These are phyloP conservation scores for Tetrapisispora phaffii DNA, from an alignment of 805 yeast genomes.

Conservation along the genomic window DNA sequence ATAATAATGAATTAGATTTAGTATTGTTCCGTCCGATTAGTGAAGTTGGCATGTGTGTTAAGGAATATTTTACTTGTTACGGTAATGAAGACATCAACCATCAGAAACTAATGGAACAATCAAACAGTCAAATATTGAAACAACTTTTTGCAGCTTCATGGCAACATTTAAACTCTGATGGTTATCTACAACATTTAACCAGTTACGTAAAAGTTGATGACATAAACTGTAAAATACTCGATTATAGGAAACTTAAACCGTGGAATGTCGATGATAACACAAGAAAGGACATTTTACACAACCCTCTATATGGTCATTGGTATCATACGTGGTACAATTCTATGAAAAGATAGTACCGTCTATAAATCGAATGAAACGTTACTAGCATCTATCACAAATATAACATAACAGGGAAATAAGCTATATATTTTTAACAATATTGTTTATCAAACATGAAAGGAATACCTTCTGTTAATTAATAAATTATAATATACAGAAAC, in stretches of 20 bases:
- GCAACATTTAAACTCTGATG: conserved; percentile 22
- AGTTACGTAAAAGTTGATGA: background rate
- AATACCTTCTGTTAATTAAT: background rate
- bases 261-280: conserved; percentile 14
- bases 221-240: conserved; percentile 14
- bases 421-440: background rate
- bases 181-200: conserved; percentile 8
- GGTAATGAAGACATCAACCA: conserved; percentile 13
- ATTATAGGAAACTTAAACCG: conserved; percentile 17
- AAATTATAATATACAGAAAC: too few species aligned
- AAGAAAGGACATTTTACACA: conserved; percentile 1
- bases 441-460: background rate
- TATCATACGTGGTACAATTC: conserved; percentile 5
- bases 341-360: background rate
- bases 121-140: conserved; percentile 18
- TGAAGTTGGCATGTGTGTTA: conserved; percentile 26
- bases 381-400: background rate
- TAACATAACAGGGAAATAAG: background rate
- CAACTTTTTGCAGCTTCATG: conserved; percentile 26
- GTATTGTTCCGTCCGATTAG: conserved; percentile 22
- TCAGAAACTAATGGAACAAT: conserved; percentile 9
- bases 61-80: conserved; percentile 27
- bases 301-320: conserved; percentile 4
- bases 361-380: background rate
- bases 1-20: conserved; percentile 9